Evolutionary conservation across 768 basidiomycete genomes (phyloP), one percentile per base, ranked within the genome.

Genomic region (Macrocybe gigantea): DNA sequence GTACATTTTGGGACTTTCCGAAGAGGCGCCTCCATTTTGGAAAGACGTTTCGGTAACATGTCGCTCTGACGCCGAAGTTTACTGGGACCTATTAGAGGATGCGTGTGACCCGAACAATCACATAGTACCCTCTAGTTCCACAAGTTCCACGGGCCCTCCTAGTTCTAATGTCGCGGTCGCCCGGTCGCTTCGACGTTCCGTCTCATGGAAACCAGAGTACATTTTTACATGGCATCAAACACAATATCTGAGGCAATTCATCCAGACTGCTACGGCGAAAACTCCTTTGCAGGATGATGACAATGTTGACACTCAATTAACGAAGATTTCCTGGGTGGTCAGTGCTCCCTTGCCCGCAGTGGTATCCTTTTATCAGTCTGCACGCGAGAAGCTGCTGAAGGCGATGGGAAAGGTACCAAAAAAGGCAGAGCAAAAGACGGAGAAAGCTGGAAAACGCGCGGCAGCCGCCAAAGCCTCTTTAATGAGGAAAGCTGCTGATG

Each of bases 191-290:
- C 77, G 80, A 37, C 78, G 83, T 12, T 53, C 63, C 15, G 65
- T 64, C 2, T 80, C 82, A 1, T 91, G 88, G 88, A 73, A 67
- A 32, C 59, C 73, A 10, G 60, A 69, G 5, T 90, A 89, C 56
- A 67, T 72, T 47, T 63, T 91, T 41, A 79, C 83, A 0, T 81
- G 77, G 75, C 75, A 79, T 58, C 88, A 91, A 61, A 76, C 68
- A 36, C 77, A 77, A 47, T 89, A 82, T 63, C 64, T 91, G 52
- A 71, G 70, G 37, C 73, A 71, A 47, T 78, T 73, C 46, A 61
- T 79, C 10, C 71, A 79, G 48, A 53, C 60, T 13, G 51, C 62
- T 5, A 70, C 67, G 1, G 72, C 65, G 8, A 54, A 60, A 9
- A 80, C 76, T 0, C 75, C 81, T 3, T 58, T 83, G 32, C 70